Evolutionary conservation across 108 stramenopile species (phyloP), one percentile per base, ranked within the genome.

Genomic region (Fistulifera solaris): DNA sequence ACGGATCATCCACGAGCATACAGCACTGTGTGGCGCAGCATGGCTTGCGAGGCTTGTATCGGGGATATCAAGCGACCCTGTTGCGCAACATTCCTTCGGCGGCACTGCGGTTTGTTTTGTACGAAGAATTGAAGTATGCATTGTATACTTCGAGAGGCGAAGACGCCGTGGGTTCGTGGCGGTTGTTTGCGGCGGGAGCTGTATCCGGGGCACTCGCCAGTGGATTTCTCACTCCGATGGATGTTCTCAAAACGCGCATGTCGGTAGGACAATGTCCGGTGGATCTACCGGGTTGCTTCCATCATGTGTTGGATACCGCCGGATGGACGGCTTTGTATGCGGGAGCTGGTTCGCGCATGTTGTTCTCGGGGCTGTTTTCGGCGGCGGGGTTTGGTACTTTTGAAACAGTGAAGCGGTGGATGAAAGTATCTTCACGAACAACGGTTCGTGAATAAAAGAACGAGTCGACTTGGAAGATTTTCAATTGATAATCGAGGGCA

Each of bases 31-130:
- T 76, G 12, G 23, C 47, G 17, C 27, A 62, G 11, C 65, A 76
- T 38, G 80, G 80, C 2, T 39, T 85, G 15, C 22, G 54, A 18
- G 80, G 84, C 18, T 60, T 85, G 25, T 85, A 85, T 58, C 38
- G 52, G 5, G 77, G 77, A 8, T 85, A 77, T 56, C 31, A 52
- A 41, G 77, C 84, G 1, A 82, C 80, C 24, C 61, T 85, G n/a
- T 46, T 75, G 44, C 59, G 84, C 27, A 85, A 85, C 46, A 76
- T 85, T 56, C 84, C 84, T 12, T 70, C 75, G 21, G 84, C 84
- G 6, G 56, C 73, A 38, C 47, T 85, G 21, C 76, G 83, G 18
- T 85, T 85, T 64, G 52, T 70, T 12, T 18, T 82, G 45, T 85
- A 81, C 68, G 84, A 85, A 59, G 80, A 81, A 56, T 61, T 81